Evolutionary conservation across 2,329 filamentous ascomycete genomes (phyloP).

Genomic region (Aspergillus sp.): DNA sequence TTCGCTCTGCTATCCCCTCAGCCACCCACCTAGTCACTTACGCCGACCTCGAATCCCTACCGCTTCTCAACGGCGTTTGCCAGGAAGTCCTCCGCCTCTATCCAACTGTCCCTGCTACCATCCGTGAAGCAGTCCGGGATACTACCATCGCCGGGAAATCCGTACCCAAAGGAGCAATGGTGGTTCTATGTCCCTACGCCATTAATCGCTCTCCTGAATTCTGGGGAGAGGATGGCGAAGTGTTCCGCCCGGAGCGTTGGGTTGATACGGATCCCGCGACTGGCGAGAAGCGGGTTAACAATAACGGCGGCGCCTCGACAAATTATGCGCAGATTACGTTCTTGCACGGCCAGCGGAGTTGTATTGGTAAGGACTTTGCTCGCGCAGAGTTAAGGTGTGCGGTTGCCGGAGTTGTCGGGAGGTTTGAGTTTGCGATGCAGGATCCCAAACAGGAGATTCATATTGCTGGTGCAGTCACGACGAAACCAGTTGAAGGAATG

Average conservation of each 20-base stretch:
- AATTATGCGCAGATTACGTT: constrained; percentile 43
- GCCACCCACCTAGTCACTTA: constrained; percentile 27
- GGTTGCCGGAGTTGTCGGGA: constrained; percentile 38
- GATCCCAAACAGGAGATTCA: constrained; percentile 37
- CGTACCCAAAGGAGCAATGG: constrained; percentile 67
- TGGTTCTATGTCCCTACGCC: constrained; percentile 67
- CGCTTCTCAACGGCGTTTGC: constrained; percentile 67
- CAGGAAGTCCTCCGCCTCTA: constrained; percentile 64
- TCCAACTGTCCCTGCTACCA: constrained; percentile 41
- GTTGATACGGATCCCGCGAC: constrained; percentile 56
- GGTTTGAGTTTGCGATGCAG: constrained; percentile 38
- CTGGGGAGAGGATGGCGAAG: constrained; percentile 72
- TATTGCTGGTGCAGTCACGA: constrained; percentile 39
- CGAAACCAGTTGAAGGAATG: constrained; percentile 42
- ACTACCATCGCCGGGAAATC: constrained; percentile 61
- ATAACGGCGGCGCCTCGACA: constrained; percentile 46
- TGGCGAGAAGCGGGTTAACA: constrained; percentile 49
- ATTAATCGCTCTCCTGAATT: constrained; percentile 67
- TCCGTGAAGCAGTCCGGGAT: constrained; percentile 41
- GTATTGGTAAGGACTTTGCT: constrained; percentile 46
- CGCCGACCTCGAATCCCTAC: constrained; percentile 53
- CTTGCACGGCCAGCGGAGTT: constrained; percentile 38
- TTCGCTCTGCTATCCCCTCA: constrained; percentile 48
- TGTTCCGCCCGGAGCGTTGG: constrained; percentile 80
- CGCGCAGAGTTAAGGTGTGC: constrained; percentile 41